A percentile compares a stretch with the other conserved stretches of the same genome.
Conservation (phyloP, 2,329 filamentous ascomycete genomes). For the Fusarium sp. region DNA sequence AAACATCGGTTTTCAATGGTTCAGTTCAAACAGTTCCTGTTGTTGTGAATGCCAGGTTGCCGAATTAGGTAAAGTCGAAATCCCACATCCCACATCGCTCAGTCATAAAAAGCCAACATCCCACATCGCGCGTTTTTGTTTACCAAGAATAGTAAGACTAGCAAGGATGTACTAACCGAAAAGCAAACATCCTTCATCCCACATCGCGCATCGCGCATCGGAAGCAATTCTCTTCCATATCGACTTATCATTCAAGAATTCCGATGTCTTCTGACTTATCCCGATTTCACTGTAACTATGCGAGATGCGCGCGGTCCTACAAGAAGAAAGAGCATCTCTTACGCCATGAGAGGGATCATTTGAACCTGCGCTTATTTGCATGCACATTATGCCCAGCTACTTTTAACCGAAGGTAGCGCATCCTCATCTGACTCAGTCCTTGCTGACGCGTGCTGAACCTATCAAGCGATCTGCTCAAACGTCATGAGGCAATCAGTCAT, state of each 20-base stretch:
- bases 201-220: no score
- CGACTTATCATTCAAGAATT: neutral
- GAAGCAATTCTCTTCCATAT: no score
- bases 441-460: fast-evolving
- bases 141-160: no score
- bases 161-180: no score
- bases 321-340: neutral
- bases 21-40: no score
- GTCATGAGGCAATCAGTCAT: neutral
- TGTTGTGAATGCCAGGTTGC: no score
- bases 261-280: neutral
- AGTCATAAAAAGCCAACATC: no score
- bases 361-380: neutral
- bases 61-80: no score
- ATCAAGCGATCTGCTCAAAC: neutral
- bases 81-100: no score
- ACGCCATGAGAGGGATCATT: neutral
- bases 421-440: neutral
- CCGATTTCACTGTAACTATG: neutral
- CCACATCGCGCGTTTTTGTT: no score
- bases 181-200: no score
- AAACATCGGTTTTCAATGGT: no score
- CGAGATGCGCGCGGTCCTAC: neutral
- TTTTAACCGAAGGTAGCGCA: neutral
- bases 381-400: neutral